These are phyloP conservation scores for Gossypium bickii DNA, from an alignment of 345 rosid genomes.

Conservation along the genomic window DNA sequence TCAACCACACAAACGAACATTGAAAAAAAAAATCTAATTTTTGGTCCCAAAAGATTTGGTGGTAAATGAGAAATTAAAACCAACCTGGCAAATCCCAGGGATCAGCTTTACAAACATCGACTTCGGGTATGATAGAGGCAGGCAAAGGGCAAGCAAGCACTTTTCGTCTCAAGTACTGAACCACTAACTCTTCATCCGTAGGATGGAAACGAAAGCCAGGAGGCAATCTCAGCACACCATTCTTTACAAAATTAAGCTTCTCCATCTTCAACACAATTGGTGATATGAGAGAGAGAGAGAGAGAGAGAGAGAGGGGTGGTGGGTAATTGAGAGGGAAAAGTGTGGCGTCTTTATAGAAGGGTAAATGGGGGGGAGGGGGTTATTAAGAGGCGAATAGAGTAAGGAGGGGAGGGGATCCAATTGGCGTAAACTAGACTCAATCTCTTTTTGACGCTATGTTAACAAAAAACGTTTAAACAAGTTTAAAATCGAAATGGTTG, in stretches of 20 bases:
- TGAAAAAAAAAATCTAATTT: background rate
- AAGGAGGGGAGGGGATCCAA: conserved; percentile 28
- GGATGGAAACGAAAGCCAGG: conserved; percentile 97
- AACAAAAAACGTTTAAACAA: conserved; percentile 13
- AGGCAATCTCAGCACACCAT: conserved; percentile 66
- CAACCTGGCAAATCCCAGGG: conserved; percentile 97
- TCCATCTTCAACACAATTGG: conserved; percentile 33
- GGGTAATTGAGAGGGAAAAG: conserved; percentile 29
- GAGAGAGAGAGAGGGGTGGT: background rate
- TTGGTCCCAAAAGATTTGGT: background rate
- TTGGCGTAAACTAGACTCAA: conserved; percentile 82
- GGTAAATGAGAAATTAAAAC: background rate
- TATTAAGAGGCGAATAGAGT: conserved; percentile 19
- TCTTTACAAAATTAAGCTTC: conserved; percentile 46
- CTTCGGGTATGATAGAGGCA: conserved; percentile 81
- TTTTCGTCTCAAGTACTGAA: conserved; percentile 67
- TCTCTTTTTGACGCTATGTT: conserved; percentile 30
- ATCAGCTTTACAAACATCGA: conserved; percentile 82
- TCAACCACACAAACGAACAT: background rate
- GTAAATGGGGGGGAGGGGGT: conserved; percentile 22
- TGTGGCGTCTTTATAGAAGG: conserved; percentile 33
- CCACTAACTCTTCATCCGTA: conserved; percentile 82
- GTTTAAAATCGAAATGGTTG: conserved; percentile 25
- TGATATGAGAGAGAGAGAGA: background rate
- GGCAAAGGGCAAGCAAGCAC: conserved; percentile 65